A percentile compares a stretch with the other conserved stretches of the same genome.
Conservation (phyloP, 2,329 filamentous ascomycete genomes). For the Colletotrichum abscissum region DNA sequence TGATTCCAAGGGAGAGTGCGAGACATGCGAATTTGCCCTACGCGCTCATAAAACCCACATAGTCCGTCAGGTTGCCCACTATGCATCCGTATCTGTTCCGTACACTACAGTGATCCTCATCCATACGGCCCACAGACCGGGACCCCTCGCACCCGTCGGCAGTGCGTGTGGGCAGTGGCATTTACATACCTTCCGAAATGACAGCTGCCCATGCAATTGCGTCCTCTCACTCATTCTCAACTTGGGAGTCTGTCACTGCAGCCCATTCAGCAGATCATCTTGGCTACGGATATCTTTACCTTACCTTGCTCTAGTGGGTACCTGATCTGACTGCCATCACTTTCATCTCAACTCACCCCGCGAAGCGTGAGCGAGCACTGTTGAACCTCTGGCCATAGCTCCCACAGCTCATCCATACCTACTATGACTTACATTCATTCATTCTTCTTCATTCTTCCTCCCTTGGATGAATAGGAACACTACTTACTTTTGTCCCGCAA, state of each 20-base stretch:
- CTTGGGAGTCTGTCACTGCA: not conserved
- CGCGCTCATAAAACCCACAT: not conserved
- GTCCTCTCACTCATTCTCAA: not conserved
- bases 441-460: not conserved
- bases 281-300: not conserved
- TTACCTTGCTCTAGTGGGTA: not conserved
- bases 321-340: not conserved
- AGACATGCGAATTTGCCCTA: not conserved
- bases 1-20: not conserved
- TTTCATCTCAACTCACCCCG: not conserved
- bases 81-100: not conserved
- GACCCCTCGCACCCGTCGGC: not conserved
- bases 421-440: not conserved
- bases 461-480: not conserved
- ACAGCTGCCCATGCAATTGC: not conserved
- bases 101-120: not conserved
- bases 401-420: not conserved
- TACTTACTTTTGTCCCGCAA: not conserved
- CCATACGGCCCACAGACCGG: not conserved
- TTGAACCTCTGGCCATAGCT: not conserved
- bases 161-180: not conserved
- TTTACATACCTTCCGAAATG: slow-evolving; percentile 7
- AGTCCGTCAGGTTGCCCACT: no score
- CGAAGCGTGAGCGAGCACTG: not conserved
- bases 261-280: not conserved